phyloP scores from a whole-genome alignment of 495 filamentous ascomycete genomes.

The Aspergillus saccharolyticus region DNA sequence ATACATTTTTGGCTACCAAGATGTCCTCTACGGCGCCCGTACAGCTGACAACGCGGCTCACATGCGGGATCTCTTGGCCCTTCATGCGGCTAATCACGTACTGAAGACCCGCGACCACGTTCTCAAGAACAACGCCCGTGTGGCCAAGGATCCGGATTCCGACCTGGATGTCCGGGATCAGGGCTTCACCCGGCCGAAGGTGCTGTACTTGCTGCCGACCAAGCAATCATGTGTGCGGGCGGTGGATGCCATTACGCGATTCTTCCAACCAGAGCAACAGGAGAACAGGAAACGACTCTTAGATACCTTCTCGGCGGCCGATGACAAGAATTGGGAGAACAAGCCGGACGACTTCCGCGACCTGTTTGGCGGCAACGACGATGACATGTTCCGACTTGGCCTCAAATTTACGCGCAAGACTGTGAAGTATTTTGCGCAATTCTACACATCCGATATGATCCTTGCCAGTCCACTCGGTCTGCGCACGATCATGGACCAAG shows the following conservation, averaged over 20 bases:
- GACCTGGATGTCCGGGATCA: constrained; percentile 84
- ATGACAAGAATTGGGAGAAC: constrained; percentile 58
- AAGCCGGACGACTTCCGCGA: constrained; percentile 86
- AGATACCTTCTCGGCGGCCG: constrained; percentile 64
- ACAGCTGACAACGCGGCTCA: constrained; percentile 57
- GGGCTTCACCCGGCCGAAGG: constrained; percentile 91
- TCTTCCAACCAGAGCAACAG: constrained; percentile 81
- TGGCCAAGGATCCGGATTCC: constrained; percentile 54
- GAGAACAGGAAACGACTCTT: constrained; percentile 92
- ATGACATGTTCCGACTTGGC: constrained; percentile 91
- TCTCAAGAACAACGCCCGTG: constrained; percentile 81
- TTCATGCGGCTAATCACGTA: constrained; percentile 86
- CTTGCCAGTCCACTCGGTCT: constrained; percentile 84
- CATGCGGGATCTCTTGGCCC: constrained; percentile 65
- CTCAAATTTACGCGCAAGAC: constrained; percentile 94
- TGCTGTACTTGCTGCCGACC: constrained; percentile 84
- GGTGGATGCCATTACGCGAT: constrained; percentile 64
- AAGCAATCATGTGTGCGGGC: constrained; percentile 74
- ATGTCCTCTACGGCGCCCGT: constrained; percentile 72
- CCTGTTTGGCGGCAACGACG: constrained; percentile 88
- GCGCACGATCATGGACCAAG: constrained; percentile 79
- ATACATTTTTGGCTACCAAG: constrained; percentile 66
- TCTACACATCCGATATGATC: constrained; percentile 95
- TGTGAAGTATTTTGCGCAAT: constrained; percentile 88
- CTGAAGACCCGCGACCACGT: constrained; percentile 90